These are phyloP conservation scores for Aquilaria sinensis DNA, from an alignment of 345 rosid species.

Conservation along the genomic window DNA sequence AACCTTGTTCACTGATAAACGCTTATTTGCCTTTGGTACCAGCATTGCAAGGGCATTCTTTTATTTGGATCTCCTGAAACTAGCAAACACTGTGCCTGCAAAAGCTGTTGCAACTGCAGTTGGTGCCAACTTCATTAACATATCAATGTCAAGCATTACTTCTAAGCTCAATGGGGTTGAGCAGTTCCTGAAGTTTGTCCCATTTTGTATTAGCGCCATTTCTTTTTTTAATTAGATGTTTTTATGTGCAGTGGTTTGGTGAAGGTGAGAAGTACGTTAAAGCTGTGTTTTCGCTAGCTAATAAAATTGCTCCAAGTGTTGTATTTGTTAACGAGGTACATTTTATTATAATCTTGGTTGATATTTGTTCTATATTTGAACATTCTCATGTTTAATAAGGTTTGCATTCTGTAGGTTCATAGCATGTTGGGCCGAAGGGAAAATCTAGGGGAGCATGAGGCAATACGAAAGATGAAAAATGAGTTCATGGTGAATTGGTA, in stretches of 20 bases:
- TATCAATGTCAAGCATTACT: constrained; percentile 84
- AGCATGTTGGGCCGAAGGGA: constrained; percentile 95
- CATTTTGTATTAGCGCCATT: constrained; percentile 1
- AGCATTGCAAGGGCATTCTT: constrained; percentile 94
- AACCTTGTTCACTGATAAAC: constrained; percentile 4
- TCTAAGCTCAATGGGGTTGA: constrained; percentile 52
- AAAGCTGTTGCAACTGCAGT: constrained; percentile 97
- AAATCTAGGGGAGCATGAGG: constrained; percentile 82
- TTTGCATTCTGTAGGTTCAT: constrained; percentile 55
- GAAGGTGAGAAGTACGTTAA: constrained; percentile 92
- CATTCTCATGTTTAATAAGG: background rate
- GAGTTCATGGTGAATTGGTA: constrained; percentile 54
- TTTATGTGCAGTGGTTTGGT: constrained; percentile 78
- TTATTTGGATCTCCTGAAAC: constrained; percentile 95
- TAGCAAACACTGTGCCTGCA: constrained; percentile 90
- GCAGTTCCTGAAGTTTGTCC: constrained; percentile 2
- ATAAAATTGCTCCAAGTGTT: constrained; percentile 25
- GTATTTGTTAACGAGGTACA: constrained; percentile 89
- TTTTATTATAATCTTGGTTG: constrained; percentile 11
- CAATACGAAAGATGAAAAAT: constrained; percentile 69
- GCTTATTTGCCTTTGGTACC: constrained; percentile 8
- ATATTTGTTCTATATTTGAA: constrained; percentile 2
- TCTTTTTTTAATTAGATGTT: constrained; percentile 9
- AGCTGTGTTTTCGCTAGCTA: constrained; percentile 13
- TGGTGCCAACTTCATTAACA: constrained; percentile 88